A percentile compares a stretch with the other conserved stretches of the same genome.
phyloP scores from a whole-genome alignment of 257 asterid species.

The Gardenia jasminoides region DNA sequence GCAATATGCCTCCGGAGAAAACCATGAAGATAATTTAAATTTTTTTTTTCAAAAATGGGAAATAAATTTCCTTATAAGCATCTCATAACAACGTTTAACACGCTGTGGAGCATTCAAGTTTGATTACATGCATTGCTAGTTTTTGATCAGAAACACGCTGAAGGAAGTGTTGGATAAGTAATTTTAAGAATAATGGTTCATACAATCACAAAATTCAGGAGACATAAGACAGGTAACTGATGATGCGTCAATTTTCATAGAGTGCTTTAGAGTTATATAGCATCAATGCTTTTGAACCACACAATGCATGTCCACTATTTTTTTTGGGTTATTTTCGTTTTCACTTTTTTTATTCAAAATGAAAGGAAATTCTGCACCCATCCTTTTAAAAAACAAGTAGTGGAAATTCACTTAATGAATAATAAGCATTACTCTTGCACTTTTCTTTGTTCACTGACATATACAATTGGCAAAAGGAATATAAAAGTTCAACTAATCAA shows the following conservation, averaged over 20 bases:
- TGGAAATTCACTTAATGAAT: background rate
- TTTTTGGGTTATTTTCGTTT: no score
- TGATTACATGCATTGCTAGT: background rate
- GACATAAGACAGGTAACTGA: background rate
- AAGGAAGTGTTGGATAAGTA: background rate
- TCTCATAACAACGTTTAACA: background rate
- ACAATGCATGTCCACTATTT: no score
- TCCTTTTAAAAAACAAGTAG: no score
- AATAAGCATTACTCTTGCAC: background rate
- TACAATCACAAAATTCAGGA: background rate
- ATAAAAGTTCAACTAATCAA: background rate
- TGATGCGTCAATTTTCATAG: background rate
- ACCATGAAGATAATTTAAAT: background rate
- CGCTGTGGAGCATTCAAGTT: background rate
- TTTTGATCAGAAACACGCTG: background rate
- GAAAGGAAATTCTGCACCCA: background rate
- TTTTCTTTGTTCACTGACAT: background rate
- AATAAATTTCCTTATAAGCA: background rate
- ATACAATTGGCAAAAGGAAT: background rate
- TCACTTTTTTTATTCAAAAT: no score
- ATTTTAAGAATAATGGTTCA: background rate
- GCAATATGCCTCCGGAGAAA: background rate
- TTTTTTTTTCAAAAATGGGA: no score
- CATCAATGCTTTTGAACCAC: no score
- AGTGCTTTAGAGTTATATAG: no score